Base-by-base conservation (phyloP, 176 grass and related monocot genomes). In the Canna indica region DNA sequence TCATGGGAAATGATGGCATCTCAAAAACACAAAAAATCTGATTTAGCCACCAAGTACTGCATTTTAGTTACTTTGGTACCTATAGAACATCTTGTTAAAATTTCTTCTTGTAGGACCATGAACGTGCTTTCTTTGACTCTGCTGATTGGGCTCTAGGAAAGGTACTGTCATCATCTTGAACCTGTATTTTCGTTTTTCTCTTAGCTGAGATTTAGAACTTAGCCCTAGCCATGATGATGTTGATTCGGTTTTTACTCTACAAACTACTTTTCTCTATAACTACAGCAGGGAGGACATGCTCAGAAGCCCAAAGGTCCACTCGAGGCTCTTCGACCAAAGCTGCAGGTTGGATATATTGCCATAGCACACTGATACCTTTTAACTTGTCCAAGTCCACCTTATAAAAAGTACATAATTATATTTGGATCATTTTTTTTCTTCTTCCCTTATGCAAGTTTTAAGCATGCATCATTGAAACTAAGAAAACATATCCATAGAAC, bases 111-210 rank as follows among this genome's bases (percentile, higher is more conserved):
- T 77, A 97, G 93, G 93, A 97, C 52, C 93, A 92, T 79, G 88
- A 97, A 47, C 77, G 84, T n/a, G 93, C 93, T 38, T 92, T 73
- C 77, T 97, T 97, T 85, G 88, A 97, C 85, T 97, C 93, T 69
- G 84, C 88, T 85, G 93, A 97, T 77, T 97, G 93, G 88, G 93
- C 93, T 79, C 66, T 97, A 72, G 88, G 93, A 77, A 97, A 97
- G 88, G 93, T 90, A 84, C 39, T 70, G 15, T 67, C 6, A n/a
- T 64, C 62, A 25, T n/a, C 61, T 50, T 75, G n/a, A 38, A 58
- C 29, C 42, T 74, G 42, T 8, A 29, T 32, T 62, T 59, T 4
- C 59, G 13, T 44, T 2, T 44, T 44, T n/a, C 7, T 14, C 8
- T 42, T 71, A 67, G 64, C 47, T 58, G 61, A 70, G 69, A 53